Base-by-base conservation (phyloP, 805 yeast genomes). In the Kodamaea neixiangensis region DNA sequence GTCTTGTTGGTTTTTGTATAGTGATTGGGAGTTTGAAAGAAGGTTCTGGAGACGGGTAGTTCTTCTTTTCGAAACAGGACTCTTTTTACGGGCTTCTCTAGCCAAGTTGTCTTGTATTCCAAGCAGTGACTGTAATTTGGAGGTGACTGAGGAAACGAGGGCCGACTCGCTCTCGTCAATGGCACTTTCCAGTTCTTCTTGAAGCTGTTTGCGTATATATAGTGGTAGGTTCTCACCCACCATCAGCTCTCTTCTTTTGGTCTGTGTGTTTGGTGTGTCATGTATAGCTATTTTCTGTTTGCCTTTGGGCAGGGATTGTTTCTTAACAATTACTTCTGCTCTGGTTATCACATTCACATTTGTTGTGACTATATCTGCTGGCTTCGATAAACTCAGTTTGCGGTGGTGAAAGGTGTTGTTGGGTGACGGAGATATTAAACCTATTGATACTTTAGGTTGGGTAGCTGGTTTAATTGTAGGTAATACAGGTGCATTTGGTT, bases 211-310 rank as follows among this genome's bases (percentile, higher is more conserved):
- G 38, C 61, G 58, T 29, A 73, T 72, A 49, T 73, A 73, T 10
- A 50, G 31, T 1, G 78, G 78, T 9, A 73, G 58, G 37, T 58
- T 63, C 33, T 68, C 72, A 1, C 69, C 73, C 18, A 73, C 73
- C 39, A 73, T 41, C 4, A 77, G 72, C 20, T 54, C 50, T 41
- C 77, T 57, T 54, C 73, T 56, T 18, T 49, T 14, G 7, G 6
- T 31, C 15, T 43, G 37, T 29, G 48, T 7, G 14, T 20, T 33
- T 5, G 46, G 37, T 3, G 20, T 15, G 15, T 14, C 25, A 25
- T 35, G 40, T 14, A 37, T 5, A 5, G 19, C 17, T 15, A 7
- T 35, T 18, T 31, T 49, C 50, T 20, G 48, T 53, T 34, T 55
- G 48, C 51, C 50, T 54, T 21, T 20, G 38, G 47, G 11, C 22